Evolutionary conservation across 1,139 yeast species (phyloP), one percentile per base, ranked within the genome.

Genomic region (Hyphopichia burtonii): DNA sequence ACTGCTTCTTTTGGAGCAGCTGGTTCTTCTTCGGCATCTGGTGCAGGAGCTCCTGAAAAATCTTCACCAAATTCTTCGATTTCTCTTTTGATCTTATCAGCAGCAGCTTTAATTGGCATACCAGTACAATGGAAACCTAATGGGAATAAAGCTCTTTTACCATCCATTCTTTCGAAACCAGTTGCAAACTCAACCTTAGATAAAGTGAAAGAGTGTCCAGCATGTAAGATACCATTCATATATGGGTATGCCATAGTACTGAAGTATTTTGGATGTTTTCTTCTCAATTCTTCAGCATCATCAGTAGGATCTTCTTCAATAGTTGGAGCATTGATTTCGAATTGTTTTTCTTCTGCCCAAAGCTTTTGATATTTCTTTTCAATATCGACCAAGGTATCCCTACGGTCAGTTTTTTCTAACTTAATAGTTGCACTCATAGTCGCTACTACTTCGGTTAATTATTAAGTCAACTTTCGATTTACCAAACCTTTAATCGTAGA

Each of bases 71-170:
- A 93, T 63, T 81, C 67, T 68, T 93, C 98, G 45, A 91, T 76
- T 74, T 93, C 99, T 65, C 99, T 82, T 59, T 82, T 81, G 57
- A 94, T 79, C 68, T 93, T 93, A 68, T 93, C 99, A 38, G 99
- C 99, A 58, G 96, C 80, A 15, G 99, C 93, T 71, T 82, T 86
- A 64, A 93, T 94, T 44, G 99, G 99, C 97, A 93, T 86, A 75
- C 99, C 99, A 36, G 99, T 93, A 78, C 99, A 94, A 68, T 93
- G 99, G 83, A 93, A 93, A 41, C 99, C 99, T 47, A 94, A 77
- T 40, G 99, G 99, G 71, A 89, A 93, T 49, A 93, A 73, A 30
- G 97, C 96, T 56, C 86, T 80, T 68, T 86, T 89, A 51, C 98
- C 98, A 58, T 79, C 77, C 93, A 94, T 86, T 68, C 98, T 83